Evolutionary conservation across 1,284 basidiomycete genomes (phyloP).

Genomic region (Sporisorium iseilematis-ciliati): DNA sequence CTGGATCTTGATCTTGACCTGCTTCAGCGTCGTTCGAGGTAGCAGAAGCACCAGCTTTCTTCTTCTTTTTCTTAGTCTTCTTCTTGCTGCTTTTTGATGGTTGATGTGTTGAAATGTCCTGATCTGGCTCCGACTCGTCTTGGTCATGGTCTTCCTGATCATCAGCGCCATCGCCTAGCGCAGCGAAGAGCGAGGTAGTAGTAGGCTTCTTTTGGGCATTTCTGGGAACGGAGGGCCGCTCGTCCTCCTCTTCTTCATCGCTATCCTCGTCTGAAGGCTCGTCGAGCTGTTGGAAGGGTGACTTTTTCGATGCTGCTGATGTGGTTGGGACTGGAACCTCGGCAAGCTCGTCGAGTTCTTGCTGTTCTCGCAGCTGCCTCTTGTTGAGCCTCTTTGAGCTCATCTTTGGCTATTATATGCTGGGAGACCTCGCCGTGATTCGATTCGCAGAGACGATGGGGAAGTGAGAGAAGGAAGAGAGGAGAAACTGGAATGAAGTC

Average conservation of each 20-base stretch:
- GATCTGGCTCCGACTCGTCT: constrained; percentile 33
- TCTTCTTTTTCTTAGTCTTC: constrained; percentile 65
- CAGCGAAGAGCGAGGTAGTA: constrained; percentile 48
- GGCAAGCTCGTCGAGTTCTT: constrained; percentile 61
- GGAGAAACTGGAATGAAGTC: not conserved
- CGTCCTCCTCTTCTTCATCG: constrained; percentile 16
- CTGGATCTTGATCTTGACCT: not conserved
- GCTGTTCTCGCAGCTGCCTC: constrained; percentile 61
- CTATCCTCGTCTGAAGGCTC: constrained; percentile 18
- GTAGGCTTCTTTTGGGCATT: constrained; percentile 6
- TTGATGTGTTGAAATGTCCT: constrained; percentile 32
- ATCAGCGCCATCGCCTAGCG: constrained; percentile 39
- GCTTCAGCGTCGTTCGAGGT: not conserved
- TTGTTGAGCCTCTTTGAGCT: constrained; percentile 63
- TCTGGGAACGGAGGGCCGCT: not conserved
- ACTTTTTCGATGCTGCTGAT: constrained; percentile 14
- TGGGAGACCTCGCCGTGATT: not conserved
- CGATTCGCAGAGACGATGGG: not conserved
- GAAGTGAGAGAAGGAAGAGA: not conserved
- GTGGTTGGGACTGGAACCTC: constrained; percentile 19
- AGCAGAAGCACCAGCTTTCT: constrained; percentile 53
- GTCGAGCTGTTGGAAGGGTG: constrained; percentile 25
- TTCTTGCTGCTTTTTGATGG: constrained; percentile 33
- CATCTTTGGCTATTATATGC: constrained; percentile 24
- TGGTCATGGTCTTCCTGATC: constrained; percentile 34